These are phyloP conservation scores for Vitis hybrid DNA, from an alignment of 177 flowering plant genomes.

Conservation along the genomic window DNA sequence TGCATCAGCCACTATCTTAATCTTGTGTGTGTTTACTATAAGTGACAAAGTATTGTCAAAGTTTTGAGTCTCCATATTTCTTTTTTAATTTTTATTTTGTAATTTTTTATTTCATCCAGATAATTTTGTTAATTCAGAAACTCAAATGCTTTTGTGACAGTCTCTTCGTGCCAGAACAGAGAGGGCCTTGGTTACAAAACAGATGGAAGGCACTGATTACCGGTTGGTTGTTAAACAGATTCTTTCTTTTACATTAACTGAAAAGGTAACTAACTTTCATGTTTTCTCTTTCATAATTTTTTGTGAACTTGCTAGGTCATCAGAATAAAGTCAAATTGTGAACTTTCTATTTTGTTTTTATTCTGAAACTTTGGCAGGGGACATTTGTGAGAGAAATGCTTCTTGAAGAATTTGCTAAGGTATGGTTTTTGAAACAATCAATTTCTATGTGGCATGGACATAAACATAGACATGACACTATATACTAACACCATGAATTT, in stretches of 20 bases:
- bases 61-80: background rate
- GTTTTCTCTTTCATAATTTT: background rate
- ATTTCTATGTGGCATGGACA: no score
- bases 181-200: constrained; percentile 32
- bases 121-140: constrained; percentile 8
- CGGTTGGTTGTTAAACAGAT: constrained; percentile 55
- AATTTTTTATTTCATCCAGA: background rate
- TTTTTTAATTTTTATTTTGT: background rate
- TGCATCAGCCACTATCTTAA: no score
- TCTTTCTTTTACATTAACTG: constrained; percentile 69
- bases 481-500: no score
- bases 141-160: constrained; percentile 37
- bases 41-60: no score
- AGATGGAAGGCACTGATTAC: constrained; percentile 39
- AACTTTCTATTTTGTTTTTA: background rate
- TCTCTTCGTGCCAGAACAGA: constrained; percentile 81
- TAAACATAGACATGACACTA: no score
- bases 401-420: constrained; percentile 90
- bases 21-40: no score
- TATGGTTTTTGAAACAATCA: constrained; percentile 10
- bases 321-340: background rate
- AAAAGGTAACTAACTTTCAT: constrained; percentile 57
- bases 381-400: constrained; percentile 85
- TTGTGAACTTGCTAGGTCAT: background rate
- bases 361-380: constrained; percentile 49